Evolutionary conservation across 306 rosid species (phyloP).

Genomic region (Fragaria vesca): DNA sequence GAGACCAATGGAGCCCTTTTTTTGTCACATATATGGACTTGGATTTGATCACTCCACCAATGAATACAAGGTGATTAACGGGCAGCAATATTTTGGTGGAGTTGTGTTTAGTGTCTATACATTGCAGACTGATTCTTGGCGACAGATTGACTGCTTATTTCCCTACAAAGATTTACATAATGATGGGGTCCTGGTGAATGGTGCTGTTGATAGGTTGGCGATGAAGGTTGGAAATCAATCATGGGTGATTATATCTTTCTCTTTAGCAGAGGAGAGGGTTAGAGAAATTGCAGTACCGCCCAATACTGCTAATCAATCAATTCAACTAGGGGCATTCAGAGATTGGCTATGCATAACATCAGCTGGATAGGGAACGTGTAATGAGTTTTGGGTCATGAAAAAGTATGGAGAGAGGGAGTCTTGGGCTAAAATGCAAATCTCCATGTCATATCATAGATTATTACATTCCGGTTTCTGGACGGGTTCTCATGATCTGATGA

Average conservation of each 20-base stretch:
- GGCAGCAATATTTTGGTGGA: not conserved
- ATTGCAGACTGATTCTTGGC: not conserved
- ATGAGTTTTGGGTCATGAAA: constrained; percentile 9
- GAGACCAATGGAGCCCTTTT: not conserved
- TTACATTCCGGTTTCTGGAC: not conserved
- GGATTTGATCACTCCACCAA: not conserved
- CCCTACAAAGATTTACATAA: fast-evolving
- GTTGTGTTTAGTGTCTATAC: constrained; percentile 1
- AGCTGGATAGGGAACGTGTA: no score
- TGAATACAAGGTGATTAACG: not conserved
- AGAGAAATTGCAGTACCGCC: not conserved
- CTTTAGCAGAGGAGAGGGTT: not conserved
- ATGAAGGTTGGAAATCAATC: fast-evolving
- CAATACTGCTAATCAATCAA: not conserved
- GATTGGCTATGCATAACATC: not conserved
- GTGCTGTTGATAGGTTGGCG: not conserved
- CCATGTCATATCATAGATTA: no score
- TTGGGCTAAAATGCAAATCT: not conserved
- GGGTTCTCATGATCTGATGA: not conserved
- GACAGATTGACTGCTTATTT: not conserved
- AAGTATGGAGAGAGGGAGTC: not conserved
- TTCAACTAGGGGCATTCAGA: not conserved
- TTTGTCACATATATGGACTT: not conserved
- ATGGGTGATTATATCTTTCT: not conserved
- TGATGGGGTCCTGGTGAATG: not conserved